A percentile compares a stretch with the other conserved stretches of the same genome.
phyloP scores from a whole-genome alignment of 148 eudicot genomes.

The Rhododendron simsii region DNA sequence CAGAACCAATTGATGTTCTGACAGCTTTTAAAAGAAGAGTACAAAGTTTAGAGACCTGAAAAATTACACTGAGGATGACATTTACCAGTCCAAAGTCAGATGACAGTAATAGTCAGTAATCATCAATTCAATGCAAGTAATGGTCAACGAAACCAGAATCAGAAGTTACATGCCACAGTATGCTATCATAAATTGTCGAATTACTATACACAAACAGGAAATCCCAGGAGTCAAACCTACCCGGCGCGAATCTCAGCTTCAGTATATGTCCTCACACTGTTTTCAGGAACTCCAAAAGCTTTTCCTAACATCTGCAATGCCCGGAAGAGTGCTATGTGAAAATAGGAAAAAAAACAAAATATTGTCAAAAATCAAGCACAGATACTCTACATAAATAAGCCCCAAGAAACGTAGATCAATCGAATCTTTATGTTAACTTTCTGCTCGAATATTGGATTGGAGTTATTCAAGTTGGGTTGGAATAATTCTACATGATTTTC shows the following conservation, averaged over 20 bases:
- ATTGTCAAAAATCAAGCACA: not conserved
- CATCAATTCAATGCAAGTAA: not conserved
- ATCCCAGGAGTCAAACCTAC: slow-evolving; percentile 25
- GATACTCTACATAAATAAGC: not conserved
- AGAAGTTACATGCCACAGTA: not conserved
- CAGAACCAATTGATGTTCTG: slow-evolving; percentile 58
- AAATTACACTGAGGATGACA: slow-evolving; percentile 55
- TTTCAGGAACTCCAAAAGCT: slow-evolving; percentile 79
- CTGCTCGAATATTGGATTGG: too few species aligned
- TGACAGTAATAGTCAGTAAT: not conserved
- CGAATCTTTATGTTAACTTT: not conserved
- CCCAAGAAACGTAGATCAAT: not conserved
- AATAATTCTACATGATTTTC: too few species aligned
- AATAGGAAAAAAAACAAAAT: not conserved
- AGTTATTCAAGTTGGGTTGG: too few species aligned
- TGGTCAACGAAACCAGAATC: not conserved
- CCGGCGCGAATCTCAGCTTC: slow-evolving; percentile 99
- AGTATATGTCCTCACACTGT: slow-evolving; percentile 77
- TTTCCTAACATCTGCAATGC: slow-evolving; percentile 74
- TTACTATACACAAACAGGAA: not conserved
- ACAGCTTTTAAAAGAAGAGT: slow-evolving; percentile 77
- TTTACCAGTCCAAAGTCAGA: slow-evolving; percentile 28
- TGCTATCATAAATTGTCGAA: not conserved
- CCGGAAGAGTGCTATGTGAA: slow-evolving; percentile 14
- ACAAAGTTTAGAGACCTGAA: slow-evolving; percentile 94